Percentiles rank a stretch among this genome's conserved stretches.
Conservation (phyloP, 148 eudicot species). For the Fagopyrum tataricum region DNA sequence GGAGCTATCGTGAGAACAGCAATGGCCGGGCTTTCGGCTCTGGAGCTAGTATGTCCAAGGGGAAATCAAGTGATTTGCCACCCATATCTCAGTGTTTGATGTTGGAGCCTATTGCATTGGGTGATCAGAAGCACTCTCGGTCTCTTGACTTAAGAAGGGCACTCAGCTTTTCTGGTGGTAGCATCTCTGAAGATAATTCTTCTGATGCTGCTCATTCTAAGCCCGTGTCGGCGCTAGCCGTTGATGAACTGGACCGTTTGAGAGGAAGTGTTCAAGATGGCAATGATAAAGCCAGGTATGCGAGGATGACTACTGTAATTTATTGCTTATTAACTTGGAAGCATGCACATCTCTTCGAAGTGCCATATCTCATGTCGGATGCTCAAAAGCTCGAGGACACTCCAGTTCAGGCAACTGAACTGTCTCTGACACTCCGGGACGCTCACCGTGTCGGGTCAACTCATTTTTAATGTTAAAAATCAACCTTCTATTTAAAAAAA, state of each 20-base stretch:
- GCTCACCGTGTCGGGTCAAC: too few species aligned
- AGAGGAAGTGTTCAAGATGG: conserved; percentile 50
- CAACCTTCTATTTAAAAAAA: too few species aligned
- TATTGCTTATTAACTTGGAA: not conserved
- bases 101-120: conserved; percentile 59
- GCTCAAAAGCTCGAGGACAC: too few species aligned
- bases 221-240: conserved; percentile 33
- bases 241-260: conserved; percentile 63
- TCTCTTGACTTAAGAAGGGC: conserved; percentile 58
- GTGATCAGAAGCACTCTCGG: conserved; percentile 40
- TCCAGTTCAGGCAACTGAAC: too few species aligned
- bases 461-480: too few species aligned
- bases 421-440: too few species aligned
- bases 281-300: conserved; percentile 61
- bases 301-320: not conserved
- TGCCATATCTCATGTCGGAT: too few species aligned
- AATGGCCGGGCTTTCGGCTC: conserved; percentile 48
- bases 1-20: conserved; percentile 72
- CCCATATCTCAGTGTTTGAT: conserved; percentile 46
- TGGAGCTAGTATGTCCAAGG: conserved; percentile 41
- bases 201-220: conserved; percentile 50
- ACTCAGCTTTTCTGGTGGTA: conserved; percentile 26
- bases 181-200: conserved; percentile 6
- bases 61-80: conserved; percentile 35
- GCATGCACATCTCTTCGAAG: too few species aligned